Conservation (phyloP, 768 basidiomycete genomes). For the Boletus rufocinnamomeus region DNA sequence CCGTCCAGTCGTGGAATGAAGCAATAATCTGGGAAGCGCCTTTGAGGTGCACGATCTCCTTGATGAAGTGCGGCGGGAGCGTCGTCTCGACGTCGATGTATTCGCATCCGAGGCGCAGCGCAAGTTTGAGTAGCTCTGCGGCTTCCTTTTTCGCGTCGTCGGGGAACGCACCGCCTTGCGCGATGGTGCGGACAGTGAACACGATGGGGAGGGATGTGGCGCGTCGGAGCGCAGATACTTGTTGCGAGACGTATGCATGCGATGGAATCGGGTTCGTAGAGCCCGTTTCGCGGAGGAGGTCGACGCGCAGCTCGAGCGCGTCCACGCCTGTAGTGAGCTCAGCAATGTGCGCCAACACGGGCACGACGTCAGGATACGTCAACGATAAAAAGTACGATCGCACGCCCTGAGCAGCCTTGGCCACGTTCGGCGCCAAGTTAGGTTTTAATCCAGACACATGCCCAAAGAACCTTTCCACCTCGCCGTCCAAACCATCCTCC, state of each 20-base stretch:
- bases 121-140: slow-evolving; percentile 74
- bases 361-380: slow-evolving; percentile 85
- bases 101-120: slow-evolving; percentile 81
- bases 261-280: slow-evolving; percentile 62
- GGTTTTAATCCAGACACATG: slow-evolving; percentile 76
- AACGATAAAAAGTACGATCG: slow-evolving; percentile 93
- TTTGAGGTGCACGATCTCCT: slow-evolving; percentile 60
- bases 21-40: slow-evolving; percentile 80
- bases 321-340: slow-evolving; percentile 82
- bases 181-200: slow-evolving; percentile 84
- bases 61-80: slow-evolving; percentile 63
- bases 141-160: slow-evolving; percentile 72
- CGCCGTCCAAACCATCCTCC: slow-evolving; percentile 41
- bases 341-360: slow-evolving; percentile 66
- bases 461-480: slow-evolving; percentile 83
- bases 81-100: slow-evolving; percentile 91
- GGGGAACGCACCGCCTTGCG: slow-evolving; percentile 92
- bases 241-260: slow-evolving; percentile 70
- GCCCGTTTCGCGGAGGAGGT: slow-evolving; percentile 67
- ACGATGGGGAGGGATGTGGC: slow-evolving; percentile 83
- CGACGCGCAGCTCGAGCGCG: slow-evolving; percentile 92
- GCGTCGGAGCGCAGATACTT: slow-evolving; percentile 77
- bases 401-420: slow-evolving; percentile 38
- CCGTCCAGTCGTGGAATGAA: slow-evolving; percentile 95
- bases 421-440: slow-evolving; percentile 61